Percentiles rank a stretch among this genome's conserved stretches.
phyloP scores from a whole-genome alignment of 2,329 filamentous ascomycete genomes.

The Claviceps pazoutovae region DNA sequence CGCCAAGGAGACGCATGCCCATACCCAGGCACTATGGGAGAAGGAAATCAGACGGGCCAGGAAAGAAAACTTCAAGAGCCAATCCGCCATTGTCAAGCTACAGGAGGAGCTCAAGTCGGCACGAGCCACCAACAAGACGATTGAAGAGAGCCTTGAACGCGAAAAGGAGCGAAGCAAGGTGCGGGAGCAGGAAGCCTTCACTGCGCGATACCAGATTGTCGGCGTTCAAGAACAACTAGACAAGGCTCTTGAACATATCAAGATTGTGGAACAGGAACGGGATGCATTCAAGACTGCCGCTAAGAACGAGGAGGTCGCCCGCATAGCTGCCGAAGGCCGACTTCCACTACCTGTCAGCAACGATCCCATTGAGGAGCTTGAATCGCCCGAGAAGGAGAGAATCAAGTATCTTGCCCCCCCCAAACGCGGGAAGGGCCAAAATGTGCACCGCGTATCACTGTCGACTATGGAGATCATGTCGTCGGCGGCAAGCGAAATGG shows the following conservation, averaged over 20 bases:
- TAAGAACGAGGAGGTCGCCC: conserved; percentile 58
- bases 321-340: conserved; percentile 57
- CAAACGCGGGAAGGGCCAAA: conserved; percentile 18
- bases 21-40: conserved; percentile 55
- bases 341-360: conserved; percentile 46
- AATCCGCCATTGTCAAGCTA: conserved; percentile 54
- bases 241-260: conserved; percentile 47
- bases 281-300: conserved; percentile 60
- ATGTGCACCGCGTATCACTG: conserved; percentile 30
- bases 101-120: conserved; percentile 58
- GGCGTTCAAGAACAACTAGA: conserved; percentile 53
- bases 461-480: conserved; percentile 37
- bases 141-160: conserved; percentile 45
- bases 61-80: conserved; percentile 64
- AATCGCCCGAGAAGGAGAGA: conserved; percentile 40
- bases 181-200: conserved; percentile 56
- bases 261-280: conserved; percentile 57
- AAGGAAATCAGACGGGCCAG: conserved; percentile 57
- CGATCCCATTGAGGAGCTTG: conserved; percentile 46
- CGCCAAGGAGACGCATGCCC: conserved; percentile 54
- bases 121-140: conserved; percentile 37
- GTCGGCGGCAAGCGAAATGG: conserved; percentile 41
- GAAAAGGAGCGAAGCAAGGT: conserved; percentile 48
- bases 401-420: conserved; percentile 11
- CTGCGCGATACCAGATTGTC: conserved; percentile 51